Percentiles rank a stretch among this genome's conserved stretches.
These are phyloP conservation scores for Didymellaceae sp. DNA, from an alignment of 2,329 filamentous ascomycete genomes.

Conservation along the genomic window DNA sequence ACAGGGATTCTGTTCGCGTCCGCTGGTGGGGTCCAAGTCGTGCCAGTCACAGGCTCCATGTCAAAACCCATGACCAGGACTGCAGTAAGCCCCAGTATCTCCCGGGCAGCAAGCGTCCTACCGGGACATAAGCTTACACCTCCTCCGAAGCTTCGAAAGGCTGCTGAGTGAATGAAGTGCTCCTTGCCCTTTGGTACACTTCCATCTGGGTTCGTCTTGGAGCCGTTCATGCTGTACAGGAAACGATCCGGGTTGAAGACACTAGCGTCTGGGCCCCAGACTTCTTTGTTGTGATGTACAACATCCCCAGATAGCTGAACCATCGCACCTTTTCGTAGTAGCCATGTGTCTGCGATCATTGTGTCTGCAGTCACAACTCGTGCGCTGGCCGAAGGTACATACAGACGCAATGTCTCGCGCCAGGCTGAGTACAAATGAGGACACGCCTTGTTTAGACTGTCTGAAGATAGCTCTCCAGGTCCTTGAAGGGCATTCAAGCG, in stretches of 20 bases:
- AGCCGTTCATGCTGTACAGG: conserved; percentile 30
- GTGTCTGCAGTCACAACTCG: conserved; percentile 55
- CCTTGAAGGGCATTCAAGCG: conserved; percentile 26
- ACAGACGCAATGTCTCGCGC: conserved; percentile 55
- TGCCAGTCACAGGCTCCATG: conserved; percentile 25
- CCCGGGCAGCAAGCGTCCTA: conserved; percentile 44
- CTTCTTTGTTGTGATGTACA: conserved; percentile 50
- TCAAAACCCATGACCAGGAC: conserved; percentile 42
- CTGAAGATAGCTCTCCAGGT: conserved; percentile 45
- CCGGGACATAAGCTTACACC: conserved; percentile 45
- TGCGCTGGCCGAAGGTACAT: conserved; percentile 48
- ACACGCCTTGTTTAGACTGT: conserved; percentile 47
- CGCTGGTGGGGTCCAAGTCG: conserved; percentile 24
- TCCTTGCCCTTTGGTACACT: conserved; percentile 19
- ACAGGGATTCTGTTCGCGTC: conserved; percentile 30
- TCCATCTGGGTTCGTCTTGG: conserved; percentile 23
- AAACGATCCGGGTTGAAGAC: conserved; percentile 55
- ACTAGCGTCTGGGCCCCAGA: conserved; percentile 55
- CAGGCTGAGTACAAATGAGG: conserved; percentile 56
- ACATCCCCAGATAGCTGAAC: conserved; percentile 56
- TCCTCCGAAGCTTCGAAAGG: conserved; percentile 44
- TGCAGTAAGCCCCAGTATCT: conserved; percentile 40
- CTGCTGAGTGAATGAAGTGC: conserved; percentile 33
- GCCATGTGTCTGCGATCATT: conserved; percentile 50
- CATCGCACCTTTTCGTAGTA: conserved; percentile 53